These are phyloP conservation scores for Schizophyllum amplum DNA, from an alignment of 1,284 basidiomycete genomes.

Conservation along the genomic window DNA sequence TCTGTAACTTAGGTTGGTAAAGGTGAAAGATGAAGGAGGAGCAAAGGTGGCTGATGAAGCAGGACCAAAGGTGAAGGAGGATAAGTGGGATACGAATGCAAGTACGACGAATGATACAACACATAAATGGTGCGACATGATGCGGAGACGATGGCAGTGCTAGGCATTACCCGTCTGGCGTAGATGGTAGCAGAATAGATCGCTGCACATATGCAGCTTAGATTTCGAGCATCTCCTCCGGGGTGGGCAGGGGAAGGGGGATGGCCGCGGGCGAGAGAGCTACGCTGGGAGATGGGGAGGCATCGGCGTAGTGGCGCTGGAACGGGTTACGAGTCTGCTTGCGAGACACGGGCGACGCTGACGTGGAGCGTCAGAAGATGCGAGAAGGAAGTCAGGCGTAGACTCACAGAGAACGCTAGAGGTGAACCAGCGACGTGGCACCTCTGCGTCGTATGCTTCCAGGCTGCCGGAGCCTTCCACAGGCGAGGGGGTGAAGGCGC, in stretches of 20 bases:
- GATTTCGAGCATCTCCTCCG: slow-evolving; percentile 44
- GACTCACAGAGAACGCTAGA: slow-evolving; percentile 27
- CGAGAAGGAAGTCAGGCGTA: slow-evolving; percentile 4
- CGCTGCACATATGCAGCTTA: slow-evolving; percentile 2
- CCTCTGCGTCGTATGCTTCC: too few relatives aligned
- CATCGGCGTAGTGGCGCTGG: slow-evolving; percentile 41
- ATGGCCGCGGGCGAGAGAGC: slow-evolving; percentile 48
- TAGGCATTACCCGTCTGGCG: background rate
- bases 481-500: slow-evolving; percentile 17
- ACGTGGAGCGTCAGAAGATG: slow-evolving; percentile 5
- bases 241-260: slow-evolving; percentile 60
- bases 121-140: background rate
- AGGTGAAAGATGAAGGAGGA: too few relatives aligned
- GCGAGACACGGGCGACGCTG: slow-evolving; percentile 72
- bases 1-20: background rate
- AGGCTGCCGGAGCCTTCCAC: slow-evolving; percentile 18
- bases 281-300: slow-evolving; percentile 24
- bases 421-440: slow-evolving; percentile 28
- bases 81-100: background rate
- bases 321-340: slow-evolving; percentile 72
- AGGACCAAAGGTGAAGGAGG: background rate
- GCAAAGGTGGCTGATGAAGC: background rate
- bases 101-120: background rate
- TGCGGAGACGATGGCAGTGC: background rate
- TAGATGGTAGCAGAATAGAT: background rate